Evolutionary conservation across 1,284 basidiomycete species (phyloP).

Genomic region (Puccinia triticina): DNA sequence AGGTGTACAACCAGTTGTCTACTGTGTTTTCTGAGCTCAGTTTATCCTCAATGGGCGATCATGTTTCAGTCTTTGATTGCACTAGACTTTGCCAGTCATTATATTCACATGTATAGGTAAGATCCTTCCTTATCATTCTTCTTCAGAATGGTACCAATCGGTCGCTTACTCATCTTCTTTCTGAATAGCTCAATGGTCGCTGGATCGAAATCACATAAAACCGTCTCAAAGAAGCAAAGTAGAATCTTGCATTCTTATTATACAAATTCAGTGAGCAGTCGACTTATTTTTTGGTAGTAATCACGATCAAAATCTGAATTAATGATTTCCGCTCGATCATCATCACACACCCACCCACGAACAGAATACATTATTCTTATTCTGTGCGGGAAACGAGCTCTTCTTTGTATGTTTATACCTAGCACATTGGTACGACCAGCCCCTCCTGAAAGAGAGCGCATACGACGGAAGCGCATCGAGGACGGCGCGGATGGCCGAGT

Average conservation of each 20-base stretch:
- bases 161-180: neutral
- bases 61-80: conserved; percentile 94
- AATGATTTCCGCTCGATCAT: neutral
- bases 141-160: neutral
- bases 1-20: conserved; percentile 96
- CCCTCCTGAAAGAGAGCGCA: conserved; percentile 2
- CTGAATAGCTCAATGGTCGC: conserved; percentile 79
- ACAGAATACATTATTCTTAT: conserved; percentile 75
- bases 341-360: neutral
- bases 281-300: neutral
- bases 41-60: conserved; percentile 79
- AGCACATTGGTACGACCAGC: conserved; percentile 50
- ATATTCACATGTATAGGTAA: conserved; percentile 84
- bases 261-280: conserved; percentile 44
- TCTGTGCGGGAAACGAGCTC: conserved; percentile 95
- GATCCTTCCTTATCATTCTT: neutral
- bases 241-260: conserved; percentile 51
- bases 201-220: conserved; percentile 71
- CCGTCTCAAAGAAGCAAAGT: conserved; percentile 50
- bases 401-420: conserved; percentile 97
- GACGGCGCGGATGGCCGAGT: neutral
- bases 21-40: conserved; percentile 87
- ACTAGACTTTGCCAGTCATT: conserved; percentile 96
- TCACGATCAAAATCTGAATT: neutral
- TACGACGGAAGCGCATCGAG: neutral